Evolutionary conservation across 1,284 basidiomycete genomes (phyloP).

Genomic region (Gomphus bonarii): DNA sequence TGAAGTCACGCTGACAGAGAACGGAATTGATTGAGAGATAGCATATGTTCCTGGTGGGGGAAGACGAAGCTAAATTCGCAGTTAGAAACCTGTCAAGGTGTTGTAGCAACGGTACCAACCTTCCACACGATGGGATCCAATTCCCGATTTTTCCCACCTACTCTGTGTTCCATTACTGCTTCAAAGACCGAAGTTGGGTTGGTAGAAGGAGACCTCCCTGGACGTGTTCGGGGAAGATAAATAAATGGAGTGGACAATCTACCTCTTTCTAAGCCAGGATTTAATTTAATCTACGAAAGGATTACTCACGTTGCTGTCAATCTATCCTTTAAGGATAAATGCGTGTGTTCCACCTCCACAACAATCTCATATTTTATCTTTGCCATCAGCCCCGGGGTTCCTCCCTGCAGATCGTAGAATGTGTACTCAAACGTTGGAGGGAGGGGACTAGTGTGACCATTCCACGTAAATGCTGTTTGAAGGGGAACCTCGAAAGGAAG

Average conservation of each 20-base stretch:
- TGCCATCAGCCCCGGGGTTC: slow-evolving; percentile 60
- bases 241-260: slow-evolving; percentile 48
- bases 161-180: slow-evolving; percentile 4
- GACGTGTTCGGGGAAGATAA: slow-evolving; percentile 57
- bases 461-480: slow-evolving; percentile 41
- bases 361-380: slow-evolving; percentile 39
- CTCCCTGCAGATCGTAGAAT: slow-evolving; percentile 47
- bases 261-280: slow-evolving; percentile 21
- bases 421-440: slow-evolving; percentile 23
- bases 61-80: background rate
- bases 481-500: slow-evolving; percentile 45
- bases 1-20: slow-evolving; percentile 7
- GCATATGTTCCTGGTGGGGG: slow-evolving; percentile 8
- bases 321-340: slow-evolving; percentile 7
- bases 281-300: background rate
- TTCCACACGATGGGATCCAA: slow-evolving; percentile 10
- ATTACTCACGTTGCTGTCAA: slow-evolving; percentile 3
- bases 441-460: slow-evolving; percentile 43
- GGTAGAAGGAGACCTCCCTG: slow-evolving; percentile 42
- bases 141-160: slow-evolving; percentile 1
- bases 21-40: slow-evolving; percentile 4
- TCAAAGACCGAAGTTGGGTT: slow-evolving; percentile 23
- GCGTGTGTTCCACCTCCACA: slow-evolving; percentile 20
- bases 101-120: background rate
- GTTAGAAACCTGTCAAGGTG: background rate